Evolutionary conservation across 2,329 filamentous ascomycete species (phyloP).

Genomic region (Ascocoryne sarcoides): DNA sequence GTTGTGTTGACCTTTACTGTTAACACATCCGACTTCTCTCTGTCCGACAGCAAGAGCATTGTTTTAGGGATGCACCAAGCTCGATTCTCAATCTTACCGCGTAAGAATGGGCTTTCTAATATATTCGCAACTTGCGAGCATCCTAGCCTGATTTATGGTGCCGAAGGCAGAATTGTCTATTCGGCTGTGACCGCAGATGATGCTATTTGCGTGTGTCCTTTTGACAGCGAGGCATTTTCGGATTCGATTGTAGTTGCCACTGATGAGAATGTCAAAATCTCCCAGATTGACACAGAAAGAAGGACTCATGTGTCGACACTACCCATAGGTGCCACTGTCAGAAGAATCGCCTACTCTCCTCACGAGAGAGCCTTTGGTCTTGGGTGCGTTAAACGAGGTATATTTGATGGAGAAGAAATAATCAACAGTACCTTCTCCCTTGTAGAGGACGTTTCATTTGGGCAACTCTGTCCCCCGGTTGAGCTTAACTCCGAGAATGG

Average conservation of each 20-base stretch:
- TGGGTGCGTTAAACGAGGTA: slow-evolving; percentile 70
- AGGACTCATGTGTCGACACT: slow-evolving; percentile 83
- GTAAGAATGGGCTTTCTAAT: slow-evolving; percentile 58
- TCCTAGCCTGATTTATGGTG: slow-evolving; percentile 84
- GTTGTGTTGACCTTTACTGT: slow-evolving; percentile 79
- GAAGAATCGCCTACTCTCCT: slow-evolving; percentile 78
- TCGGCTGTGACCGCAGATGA: slow-evolving; percentile 89
- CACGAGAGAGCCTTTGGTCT: slow-evolving; percentile 74
- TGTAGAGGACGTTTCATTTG: slow-evolving; percentile 84
- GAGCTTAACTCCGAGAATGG: slow-evolving; percentile 54
- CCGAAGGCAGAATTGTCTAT: slow-evolving; percentile 80
- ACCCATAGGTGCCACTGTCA: slow-evolving; percentile 70
- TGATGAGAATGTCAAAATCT: slow-evolving; percentile 65
- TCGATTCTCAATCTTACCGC: slow-evolving; percentile 68
- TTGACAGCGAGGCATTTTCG: slow-evolving; percentile 75
- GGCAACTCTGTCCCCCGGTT: slow-evolving; percentile 52
- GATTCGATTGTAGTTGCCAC: slow-evolving; percentile 75
- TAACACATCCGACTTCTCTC: slow-evolving; percentile 46
- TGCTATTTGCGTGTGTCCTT: slow-evolving; percentile 71
- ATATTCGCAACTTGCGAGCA: slow-evolving; percentile 94
- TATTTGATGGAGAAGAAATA: slow-evolving; percentile 63
- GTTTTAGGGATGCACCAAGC: slow-evolving; percentile 81
- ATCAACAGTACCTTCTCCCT: slow-evolving; percentile 77
- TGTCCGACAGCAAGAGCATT: slow-evolving; percentile 71
- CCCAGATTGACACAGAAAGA: slow-evolving; percentile 71